Evolutionary conservation across 441 rosid genomes (phyloP).

Genomic region (Manihot esculenta): DNA sequence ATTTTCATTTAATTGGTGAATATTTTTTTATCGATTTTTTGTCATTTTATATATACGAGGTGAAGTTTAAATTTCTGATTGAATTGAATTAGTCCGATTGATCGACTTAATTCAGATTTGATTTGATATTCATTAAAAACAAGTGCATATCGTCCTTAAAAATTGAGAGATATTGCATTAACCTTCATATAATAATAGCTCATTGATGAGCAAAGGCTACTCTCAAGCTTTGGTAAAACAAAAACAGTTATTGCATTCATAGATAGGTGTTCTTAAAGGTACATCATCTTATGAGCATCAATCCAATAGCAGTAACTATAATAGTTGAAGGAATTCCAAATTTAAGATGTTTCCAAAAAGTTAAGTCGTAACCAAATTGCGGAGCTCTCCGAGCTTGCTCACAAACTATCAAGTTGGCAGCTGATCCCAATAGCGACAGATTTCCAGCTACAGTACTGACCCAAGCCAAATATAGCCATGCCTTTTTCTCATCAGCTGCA

Average conservation of each 20-base stretch:
- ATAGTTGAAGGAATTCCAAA: conserved; percentile 76
- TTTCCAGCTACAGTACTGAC: conserved; percentile 81
- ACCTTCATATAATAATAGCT: too few species aligned
- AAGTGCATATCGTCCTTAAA: too few species aligned
- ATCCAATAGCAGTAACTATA: conserved; percentile 59
- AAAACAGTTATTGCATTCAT: too few species aligned
- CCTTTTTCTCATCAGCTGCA: conserved; percentile 54
- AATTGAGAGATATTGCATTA: too few species aligned
- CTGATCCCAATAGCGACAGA: conserved; percentile 69
- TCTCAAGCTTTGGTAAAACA: neutral
- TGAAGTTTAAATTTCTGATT: too few species aligned
- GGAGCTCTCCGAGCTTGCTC: conserved; percentile 78
- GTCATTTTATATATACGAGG: too few species aligned
- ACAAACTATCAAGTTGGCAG: conserved; percentile 83
- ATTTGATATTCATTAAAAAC: too few species aligned
- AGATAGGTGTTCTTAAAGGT: neutral
- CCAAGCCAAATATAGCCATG: conserved; percentile 84
- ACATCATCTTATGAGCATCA: conserved; percentile 45
- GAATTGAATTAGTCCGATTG: too few species aligned
- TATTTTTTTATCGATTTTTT: too few species aligned
- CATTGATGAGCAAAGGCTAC: too few species aligned
- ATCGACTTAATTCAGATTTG: too few species aligned
- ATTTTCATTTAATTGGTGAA: too few species aligned
- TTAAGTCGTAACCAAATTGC: conserved; percentile 46
- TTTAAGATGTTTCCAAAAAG: conserved; percentile 69